These are phyloP conservation scores for Clathrospora elynae DNA, from an alignment of 2,329 filamentous ascomycete species.

Conservation along the genomic window DNA sequence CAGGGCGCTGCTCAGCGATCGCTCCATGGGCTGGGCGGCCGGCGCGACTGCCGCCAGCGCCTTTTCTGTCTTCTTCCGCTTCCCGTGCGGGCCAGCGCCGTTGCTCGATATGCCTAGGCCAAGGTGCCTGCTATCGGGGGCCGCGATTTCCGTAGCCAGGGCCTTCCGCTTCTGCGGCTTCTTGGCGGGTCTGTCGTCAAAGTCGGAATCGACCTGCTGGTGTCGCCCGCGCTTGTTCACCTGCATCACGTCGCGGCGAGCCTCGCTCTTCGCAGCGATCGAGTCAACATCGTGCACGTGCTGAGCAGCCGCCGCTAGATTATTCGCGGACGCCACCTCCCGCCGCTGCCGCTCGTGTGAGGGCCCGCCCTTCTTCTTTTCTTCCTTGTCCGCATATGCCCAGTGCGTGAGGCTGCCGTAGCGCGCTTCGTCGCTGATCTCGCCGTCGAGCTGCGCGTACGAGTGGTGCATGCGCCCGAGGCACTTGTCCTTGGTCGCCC, in stretches of 20 bases:
- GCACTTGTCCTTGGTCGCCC: slow-evolving; percentile 85
- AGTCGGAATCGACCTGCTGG: slow-evolving; percentile 76
- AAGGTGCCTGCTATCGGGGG: slow-evolving; percentile 50
- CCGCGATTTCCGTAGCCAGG: slow-evolving; percentile 57
- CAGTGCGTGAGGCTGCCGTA: slow-evolving; percentile 91
- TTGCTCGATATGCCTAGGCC: slow-evolving; percentile 69
- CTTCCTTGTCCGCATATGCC: slow-evolving; percentile 85
- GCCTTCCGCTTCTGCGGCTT: slow-evolving; percentile 66
- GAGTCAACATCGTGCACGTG: slow-evolving; percentile 81
- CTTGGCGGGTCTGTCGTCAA: slow-evolving; percentile 71
- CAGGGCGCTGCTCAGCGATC: slow-evolving; percentile 64
- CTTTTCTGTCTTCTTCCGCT: slow-evolving; percentile 83
- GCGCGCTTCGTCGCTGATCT: slow-evolving; percentile 94
- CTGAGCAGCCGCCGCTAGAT: slow-evolving; percentile 69
- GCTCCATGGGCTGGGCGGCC: slow-evolving; percentile 62
- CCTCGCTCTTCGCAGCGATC: slow-evolving; percentile 78
- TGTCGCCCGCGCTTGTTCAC: slow-evolving; percentile 73
- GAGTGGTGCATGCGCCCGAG: slow-evolving; percentile 83
- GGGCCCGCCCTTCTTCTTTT: slow-evolving; percentile 61
- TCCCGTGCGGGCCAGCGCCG: slow-evolving; percentile 62
- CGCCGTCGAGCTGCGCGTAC: slow-evolving; percentile 81
- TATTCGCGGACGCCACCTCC: slow-evolving; percentile 77
- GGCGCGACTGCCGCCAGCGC: slow-evolving; percentile 35
- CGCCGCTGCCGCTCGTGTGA: slow-evolving; percentile 75
- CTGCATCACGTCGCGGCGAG: slow-evolving; percentile 78